These are phyloP conservation scores for Neurospora intermedia DNA, from an alignment of 495 filamentous ascomycete genomes.

Conservation along the genomic window DNA sequence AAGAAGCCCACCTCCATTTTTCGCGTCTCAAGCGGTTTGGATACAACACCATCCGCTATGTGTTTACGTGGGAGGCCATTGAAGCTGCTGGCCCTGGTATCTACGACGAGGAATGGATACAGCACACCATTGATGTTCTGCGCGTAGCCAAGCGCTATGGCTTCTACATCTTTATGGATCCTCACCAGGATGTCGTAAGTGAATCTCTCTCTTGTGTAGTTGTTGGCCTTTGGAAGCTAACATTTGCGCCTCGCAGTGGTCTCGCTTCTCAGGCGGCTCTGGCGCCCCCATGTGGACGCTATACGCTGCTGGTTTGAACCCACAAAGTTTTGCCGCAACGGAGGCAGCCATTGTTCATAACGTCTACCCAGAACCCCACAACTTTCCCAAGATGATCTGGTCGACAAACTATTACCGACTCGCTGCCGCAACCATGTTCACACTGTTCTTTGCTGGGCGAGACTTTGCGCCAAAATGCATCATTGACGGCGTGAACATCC, in stretches of 20 bases:
- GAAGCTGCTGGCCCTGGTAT: constrained; percentile 85
- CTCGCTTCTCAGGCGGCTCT: constrained; percentile 83
- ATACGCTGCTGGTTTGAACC: constrained; percentile 86
- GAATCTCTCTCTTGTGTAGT: not conserved
- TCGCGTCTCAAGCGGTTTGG: constrained; percentile 76
- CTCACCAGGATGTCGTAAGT: constrained; percentile 88
- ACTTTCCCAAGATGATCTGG: constrained; percentile 99
- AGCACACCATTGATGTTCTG: constrained; percentile 77
- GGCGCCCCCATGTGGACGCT: constrained; percentile 97
- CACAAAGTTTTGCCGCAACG: constrained; percentile 69
- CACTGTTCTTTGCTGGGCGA: constrained; percentile 83
- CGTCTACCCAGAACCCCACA: constrained; percentile 73
- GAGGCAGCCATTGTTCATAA: constrained; percentile 94
- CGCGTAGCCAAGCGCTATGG: constrained; percentile 78
- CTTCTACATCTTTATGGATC: constrained; percentile 96
- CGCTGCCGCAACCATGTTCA: constrained; percentile 84
- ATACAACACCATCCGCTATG: constrained; percentile 90
- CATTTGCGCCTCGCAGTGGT: constrained; percentile 52
- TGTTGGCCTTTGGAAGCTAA: not conserved
- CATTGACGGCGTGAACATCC: constrained; percentile 89
- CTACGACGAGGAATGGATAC: constrained; percentile 91
- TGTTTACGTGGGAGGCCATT: constrained; percentile 99
- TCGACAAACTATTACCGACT: constrained; percentile 90
- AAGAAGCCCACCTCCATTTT: constrained; percentile 82
- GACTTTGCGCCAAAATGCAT: constrained; percentile 95